phyloP scores from a whole-genome alignment of 257 asterid species.

The Mitragyna speciosa region DNA sequence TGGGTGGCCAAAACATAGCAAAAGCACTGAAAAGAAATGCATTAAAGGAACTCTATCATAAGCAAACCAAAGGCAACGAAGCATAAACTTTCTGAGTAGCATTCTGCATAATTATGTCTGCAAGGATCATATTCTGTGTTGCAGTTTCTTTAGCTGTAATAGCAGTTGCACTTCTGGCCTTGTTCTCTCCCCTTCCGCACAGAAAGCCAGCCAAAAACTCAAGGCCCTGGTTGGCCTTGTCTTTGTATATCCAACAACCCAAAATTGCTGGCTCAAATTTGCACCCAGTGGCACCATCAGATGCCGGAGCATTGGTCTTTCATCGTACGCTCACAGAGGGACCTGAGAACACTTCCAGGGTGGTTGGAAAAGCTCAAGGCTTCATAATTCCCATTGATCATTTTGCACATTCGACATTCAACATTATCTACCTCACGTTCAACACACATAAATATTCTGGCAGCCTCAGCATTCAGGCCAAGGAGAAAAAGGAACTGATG shows the following conservation, averaged over 20 bases:
- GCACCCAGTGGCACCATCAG: conserved; percentile 26
- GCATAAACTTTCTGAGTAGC: conserved; percentile 19
- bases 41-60: conserved; percentile 30
- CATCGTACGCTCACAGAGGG: conserved; percentile 66
- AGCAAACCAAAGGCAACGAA: conserved; percentile 19
- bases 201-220: conserved; percentile 17
- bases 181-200: conserved; percentile 67
- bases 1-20: conserved; percentile 55
- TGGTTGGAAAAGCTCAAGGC: conserved; percentile 76
- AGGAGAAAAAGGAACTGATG: conserved; percentile 40
- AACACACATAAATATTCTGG: conserved; percentile 49
- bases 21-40: conserved; percentile 39
- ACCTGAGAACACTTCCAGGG: conserved; percentile 56
- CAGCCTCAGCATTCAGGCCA: conserved; percentile 61
- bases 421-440: conserved; percentile 73
- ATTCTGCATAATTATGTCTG: conserved; percentile 38
- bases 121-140: conserved; percentile 57
- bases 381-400: conserved; percentile 69
- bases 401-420: conserved; percentile 67
- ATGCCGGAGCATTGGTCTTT: conserved; percentile 59
- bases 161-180: conserved; percentile 62
- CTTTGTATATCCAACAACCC: conserved; percentile 73
- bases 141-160: conserved; percentile 67
- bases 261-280: conserved; percentile 22
- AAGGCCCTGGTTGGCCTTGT: conserved; percentile 38